These are phyloP conservation scores for Voacanga thouarsii DNA, from an alignment of 257 asterid genomes.

Conservation along the genomic window DNA sequence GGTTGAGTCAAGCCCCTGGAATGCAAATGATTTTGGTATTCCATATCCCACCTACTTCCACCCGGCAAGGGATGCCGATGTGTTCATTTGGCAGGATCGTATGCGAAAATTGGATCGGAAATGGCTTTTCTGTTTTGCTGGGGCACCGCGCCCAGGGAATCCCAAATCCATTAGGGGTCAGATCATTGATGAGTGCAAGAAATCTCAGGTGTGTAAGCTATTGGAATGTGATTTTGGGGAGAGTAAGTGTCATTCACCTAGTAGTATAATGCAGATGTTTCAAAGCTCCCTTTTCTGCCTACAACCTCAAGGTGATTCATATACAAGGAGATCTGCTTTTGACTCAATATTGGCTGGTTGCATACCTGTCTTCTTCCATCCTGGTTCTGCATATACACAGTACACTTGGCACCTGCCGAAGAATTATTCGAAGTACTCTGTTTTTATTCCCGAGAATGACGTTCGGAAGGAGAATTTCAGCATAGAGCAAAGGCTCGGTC, in stretches of 20 bases:
- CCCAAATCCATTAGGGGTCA: slow-evolving; percentile 66
- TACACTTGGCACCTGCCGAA: slow-evolving; percentile 86
- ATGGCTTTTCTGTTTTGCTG: slow-evolving; percentile 84
- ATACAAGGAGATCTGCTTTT: slow-evolving; percentile 84
- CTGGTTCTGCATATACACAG: slow-evolving; percentile 83
- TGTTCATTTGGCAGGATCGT: slow-evolving; percentile 68
- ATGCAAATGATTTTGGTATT: slow-evolving; percentile 68
- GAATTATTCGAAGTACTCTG: slow-evolving; percentile 56
- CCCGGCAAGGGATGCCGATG: slow-evolving; percentile 64
- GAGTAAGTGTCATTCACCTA: slow-evolving; percentile 81
- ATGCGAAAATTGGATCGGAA: slow-evolving; percentile 60
- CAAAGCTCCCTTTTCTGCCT: slow-evolving; percentile 76
- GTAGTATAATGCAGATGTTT: slow-evolving; percentile 82
- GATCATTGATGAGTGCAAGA: slow-evolving; percentile 68
- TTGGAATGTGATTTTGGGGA: slow-evolving; percentile 73
- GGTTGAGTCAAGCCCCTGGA: slow-evolving; percentile 91
- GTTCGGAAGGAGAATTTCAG: slow-evolving; percentile 42
- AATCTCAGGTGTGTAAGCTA: slow-evolving; percentile 48
- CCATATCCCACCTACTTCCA: slow-evolving; percentile 92
- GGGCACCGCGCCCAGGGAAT: slow-evolving; percentile 77
- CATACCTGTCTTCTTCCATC: slow-evolving; percentile 87
- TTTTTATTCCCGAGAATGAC: slow-evolving; percentile 69
- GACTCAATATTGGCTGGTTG: slow-evolving; percentile 90
- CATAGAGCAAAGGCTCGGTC: slow-evolving; percentile 57
- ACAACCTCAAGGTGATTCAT: slow-evolving; percentile 91